A percentile compares a stretch with the other conserved stretches of the same genome.
phyloP scores from a whole-genome alignment of 1,284 basidiomycete genomes.

The Ustilago bromivora region DNA sequence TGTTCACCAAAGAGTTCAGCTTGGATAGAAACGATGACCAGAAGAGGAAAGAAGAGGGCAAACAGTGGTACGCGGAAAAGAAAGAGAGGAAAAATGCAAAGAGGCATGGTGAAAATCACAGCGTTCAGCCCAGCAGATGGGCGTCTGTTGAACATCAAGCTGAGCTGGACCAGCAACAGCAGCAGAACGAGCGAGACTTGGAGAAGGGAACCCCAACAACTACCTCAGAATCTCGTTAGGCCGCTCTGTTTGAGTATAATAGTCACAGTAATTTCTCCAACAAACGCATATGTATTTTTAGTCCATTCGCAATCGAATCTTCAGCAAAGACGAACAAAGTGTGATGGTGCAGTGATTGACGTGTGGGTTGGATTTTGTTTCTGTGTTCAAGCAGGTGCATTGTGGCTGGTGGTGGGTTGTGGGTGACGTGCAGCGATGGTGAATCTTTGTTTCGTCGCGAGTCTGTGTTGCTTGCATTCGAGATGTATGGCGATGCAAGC shows the following conservation, averaged over 20 bases:
- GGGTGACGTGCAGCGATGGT: too few relatives aligned
- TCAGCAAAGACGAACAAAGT: background rate
- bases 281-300: background rate
- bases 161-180: background rate
- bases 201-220: slow-evolving; percentile 1
- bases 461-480: too few relatives aligned
- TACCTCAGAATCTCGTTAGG: background rate
- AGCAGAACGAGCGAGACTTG: background rate
- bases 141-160: slow-evolving; percentile 2
- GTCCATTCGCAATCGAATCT: background rate
- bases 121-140: slow-evolving; percentile 6
- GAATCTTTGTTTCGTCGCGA: too few relatives aligned
- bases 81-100: slow-evolving; percentile 27
- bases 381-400: background rate
- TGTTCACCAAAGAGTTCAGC: slow-evolving; percentile 74
- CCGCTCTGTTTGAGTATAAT: background rate
- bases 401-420: too few relatives aligned
- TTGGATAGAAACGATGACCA: slow-evolving; percentile 75
- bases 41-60: slow-evolving; percentile 70
- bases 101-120: slow-evolving; percentile 10
- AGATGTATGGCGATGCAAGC: too few relatives aligned
- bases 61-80: slow-evolving; percentile 55
- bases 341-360: background rate
- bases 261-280: background rate
- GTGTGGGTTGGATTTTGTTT: background rate